Base-by-base conservation (phyloP, 371 early-diverging fungal species). In the Saksenaea vasiformis region DNA sequence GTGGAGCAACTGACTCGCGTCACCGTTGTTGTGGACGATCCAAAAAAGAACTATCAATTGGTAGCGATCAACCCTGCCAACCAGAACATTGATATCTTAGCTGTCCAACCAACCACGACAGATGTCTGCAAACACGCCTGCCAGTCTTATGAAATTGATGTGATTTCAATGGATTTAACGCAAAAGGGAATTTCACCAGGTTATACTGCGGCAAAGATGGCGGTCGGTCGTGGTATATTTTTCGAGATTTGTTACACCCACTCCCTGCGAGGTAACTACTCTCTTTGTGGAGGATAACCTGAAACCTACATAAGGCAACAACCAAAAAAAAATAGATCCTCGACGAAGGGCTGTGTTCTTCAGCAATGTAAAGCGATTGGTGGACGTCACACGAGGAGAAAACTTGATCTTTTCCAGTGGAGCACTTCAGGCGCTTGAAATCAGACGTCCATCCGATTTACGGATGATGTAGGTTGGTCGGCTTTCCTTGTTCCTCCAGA, bases 241-340 rank as follows among this genome's bases (percentile, higher is more conserved):
- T 94, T 98, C 68, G 98, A 98, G 69, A 84, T 98, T 13, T 81
- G 86, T n/a, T 95, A 95, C 65, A 74, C 84, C 3, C 88, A 84
- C 10, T 86, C 90, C 9, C 81, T 93, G 35, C 65, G 88, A 78
- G 91, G 91, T 89, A 74, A 62, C 64, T 55, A 28, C 5, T 31
- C n/a, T 28, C 0, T 53, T 44, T 7, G 2, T 15, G 24, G 15
- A 26, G 10, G 34, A 11, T 26, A 13, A 37, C 5, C 22, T 19
- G 27, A 13, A 47, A 38, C 26, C n/a, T n/a, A n/a, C n/a, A n/a
- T n/a, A n/a, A n/a, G n/a, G n/a, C n/a, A n/a, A n/a, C n/a, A n/a
- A n/a, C n/a, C n/a, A n/a, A n/a, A n/a, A n/a, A 24, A 4, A 11
- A n/a, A 55, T 22, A 58, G 58, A 36, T 10, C 39, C 34, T 15